Percentiles rank a stretch among this genome's conserved stretches.
Evolutionary conservation across 129 eudicot species (phyloP).

Genomic region (Saposhnikovia divaricata): DNA sequence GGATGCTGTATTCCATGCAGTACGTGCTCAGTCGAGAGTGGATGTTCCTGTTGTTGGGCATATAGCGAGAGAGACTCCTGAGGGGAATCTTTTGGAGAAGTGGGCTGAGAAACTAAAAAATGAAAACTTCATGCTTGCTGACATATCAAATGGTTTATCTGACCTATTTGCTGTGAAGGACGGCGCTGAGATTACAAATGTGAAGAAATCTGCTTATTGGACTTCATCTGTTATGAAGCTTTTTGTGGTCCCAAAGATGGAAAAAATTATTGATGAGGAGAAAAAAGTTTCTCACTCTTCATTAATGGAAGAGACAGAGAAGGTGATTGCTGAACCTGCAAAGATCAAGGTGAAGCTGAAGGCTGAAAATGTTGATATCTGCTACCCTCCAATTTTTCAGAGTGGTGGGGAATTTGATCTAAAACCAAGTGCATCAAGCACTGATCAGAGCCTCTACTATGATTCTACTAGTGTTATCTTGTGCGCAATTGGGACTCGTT

Average conservation of each 20-base stretch:
- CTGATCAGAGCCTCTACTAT: constrained; percentile 39
- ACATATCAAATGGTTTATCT: constrained; percentile 38
- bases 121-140: constrained; percentile 26
- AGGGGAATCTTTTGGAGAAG: constrained; percentile 46
- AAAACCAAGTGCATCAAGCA: constrained; percentile 51
- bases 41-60: constrained; percentile 29
- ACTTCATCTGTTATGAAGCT: constrained; percentile 42
- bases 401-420: constrained; percentile 59
- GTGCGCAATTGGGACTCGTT: constrained; percentile 53
- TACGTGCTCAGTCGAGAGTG: constrained; percentile 16
- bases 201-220: constrained; percentile 50
- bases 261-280: constrained; percentile 51
- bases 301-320: constrained; percentile 59
- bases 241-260: constrained; percentile 50
- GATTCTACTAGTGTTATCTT: constrained; percentile 47
- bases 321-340: constrained; percentile 39
- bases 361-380: constrained; percentile 53
- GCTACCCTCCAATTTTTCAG: constrained; percentile 63
- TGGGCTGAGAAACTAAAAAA: constrained; percentile 39
- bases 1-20: constrained; percentile 29
- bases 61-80: constrained; percentile 41
- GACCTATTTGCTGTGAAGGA: constrained; percentile 54
- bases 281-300: constrained; percentile 44
- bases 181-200: constrained; percentile 23
- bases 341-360: constrained; percentile 42